Conservation (phyloP, 2,329 filamentous ascomycete species). For the Thelonectria blattea region DNA sequence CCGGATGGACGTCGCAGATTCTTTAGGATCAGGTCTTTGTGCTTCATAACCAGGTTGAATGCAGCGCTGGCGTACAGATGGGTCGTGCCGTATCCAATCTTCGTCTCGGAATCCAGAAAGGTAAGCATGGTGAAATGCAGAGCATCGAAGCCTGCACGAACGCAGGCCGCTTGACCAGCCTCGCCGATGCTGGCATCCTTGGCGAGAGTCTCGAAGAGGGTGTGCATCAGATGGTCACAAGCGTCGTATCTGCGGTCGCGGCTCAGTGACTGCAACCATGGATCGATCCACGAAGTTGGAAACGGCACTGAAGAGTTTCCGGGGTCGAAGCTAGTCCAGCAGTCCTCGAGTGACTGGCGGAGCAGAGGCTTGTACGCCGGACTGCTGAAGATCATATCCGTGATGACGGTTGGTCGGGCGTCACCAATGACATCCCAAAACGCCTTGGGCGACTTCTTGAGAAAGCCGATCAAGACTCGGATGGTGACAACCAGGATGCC, state of each 20-base stretch:
- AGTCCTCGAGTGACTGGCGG: conserved; percentile 60
- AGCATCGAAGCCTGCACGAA: conserved; percentile 67
- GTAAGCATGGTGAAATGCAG: conserved; percentile 63
- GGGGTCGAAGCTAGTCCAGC: conserved; percentile 49
- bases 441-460: conserved; percentile 76
- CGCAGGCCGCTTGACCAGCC: conserved; percentile 66
- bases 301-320: conserved; percentile 60
- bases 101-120: conserved; percentile 55
- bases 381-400: conserved; percentile 83
- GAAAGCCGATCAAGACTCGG: conserved; percentile 70
- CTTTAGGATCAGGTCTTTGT: conserved; percentile 63
- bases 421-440: conserved; percentile 91
- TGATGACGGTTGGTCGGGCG: conserved; percentile 78
- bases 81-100: conserved; percentile 57
- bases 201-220: conserved; percentile 71
- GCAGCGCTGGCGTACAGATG: conserved; percentile 69
- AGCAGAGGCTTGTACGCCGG: conserved; percentile 69
- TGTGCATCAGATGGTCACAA: conserved; percentile 77
- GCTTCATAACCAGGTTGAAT: conserved; percentile 68
- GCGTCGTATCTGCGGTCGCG: conserved; percentile 78
- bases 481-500: conserved; percentile 72
- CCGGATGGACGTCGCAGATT: conserved; percentile 40
- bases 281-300: conserved; percentile 78
- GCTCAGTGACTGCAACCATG: conserved; percentile 79
- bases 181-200: conserved; percentile 60